Conservation (phyloP, 768 basidiomycete genomes). For the Trametes sanguinea region DNA sequence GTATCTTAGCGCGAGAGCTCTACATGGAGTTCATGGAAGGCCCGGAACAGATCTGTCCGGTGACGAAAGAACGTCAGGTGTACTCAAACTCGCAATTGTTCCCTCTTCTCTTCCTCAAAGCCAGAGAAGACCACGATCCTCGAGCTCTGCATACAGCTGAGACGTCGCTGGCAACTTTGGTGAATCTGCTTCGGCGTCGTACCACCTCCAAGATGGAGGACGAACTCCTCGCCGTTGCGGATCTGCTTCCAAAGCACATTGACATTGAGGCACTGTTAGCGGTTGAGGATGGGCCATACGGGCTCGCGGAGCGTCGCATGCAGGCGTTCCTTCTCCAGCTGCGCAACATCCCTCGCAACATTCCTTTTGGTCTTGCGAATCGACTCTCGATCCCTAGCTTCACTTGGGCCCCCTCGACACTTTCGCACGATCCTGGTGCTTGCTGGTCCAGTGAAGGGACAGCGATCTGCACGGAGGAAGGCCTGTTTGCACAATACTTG, state of each 20-base stretch:
- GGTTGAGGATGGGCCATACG: neutral
- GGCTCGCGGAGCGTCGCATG: slow-evolving; percentile 2
- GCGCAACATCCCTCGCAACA: neutral
- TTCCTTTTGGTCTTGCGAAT: neutral
- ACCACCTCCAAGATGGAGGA: slow-evolving; percentile 12
- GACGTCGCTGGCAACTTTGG: neutral
- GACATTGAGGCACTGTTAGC: neutral
- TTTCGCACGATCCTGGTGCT: neutral
- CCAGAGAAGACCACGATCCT: too few species aligned
- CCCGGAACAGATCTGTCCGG: slow-evolving; percentile 11
- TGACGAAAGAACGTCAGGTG: neutral
- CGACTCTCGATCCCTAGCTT: neutral
- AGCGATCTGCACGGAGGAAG: neutral
- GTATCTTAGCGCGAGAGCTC: neutral
- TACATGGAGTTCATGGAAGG: slow-evolving; percentile 2
- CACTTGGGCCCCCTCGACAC: neutral
- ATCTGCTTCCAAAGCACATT: neutral
- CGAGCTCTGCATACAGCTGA: neutral
- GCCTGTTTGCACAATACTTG: neutral
- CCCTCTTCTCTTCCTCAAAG: too few species aligned
- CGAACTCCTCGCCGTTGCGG: slow-evolving; percentile 10
- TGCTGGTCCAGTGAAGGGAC: neutral
- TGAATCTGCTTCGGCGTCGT: neutral
- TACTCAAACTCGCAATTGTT: neutral
- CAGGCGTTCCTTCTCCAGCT: slow-evolving; percentile 2